Conservation (phyloP, 441 rosid species). For the Rhodomyrtus psidioides region DNA sequence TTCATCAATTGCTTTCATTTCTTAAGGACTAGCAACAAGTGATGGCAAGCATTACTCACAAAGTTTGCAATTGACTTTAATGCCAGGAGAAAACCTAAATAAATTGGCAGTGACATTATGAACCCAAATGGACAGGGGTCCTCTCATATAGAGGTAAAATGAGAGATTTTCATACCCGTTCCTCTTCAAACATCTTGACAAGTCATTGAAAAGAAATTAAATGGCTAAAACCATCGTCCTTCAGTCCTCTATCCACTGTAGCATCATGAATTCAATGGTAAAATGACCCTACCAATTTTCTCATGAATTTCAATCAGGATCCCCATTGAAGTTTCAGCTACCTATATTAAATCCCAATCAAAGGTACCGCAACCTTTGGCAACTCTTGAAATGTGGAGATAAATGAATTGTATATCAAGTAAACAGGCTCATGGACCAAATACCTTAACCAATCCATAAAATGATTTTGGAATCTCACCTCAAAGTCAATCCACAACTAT, state of each 20-base stretch:
- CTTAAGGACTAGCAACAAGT: neutral
- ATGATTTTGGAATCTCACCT: neutral
- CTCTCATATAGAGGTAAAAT: neutral
- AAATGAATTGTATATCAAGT: neutral
- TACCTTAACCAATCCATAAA: neutral
- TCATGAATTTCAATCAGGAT: neutral
- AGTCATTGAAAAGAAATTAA: neutral
- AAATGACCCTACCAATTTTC: neutral
- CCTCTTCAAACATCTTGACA: neutral
- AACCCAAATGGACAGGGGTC: neutral
- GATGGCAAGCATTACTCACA: neutral
- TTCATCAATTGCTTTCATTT: neutral
- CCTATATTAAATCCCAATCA: neutral
- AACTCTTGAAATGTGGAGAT: neutral
- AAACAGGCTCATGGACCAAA: neutral
- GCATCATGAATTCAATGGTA: neutral
- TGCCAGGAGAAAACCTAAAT: neutral
- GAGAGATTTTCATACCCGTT: neutral
- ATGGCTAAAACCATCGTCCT: neutral
- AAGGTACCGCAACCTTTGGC: neutral
- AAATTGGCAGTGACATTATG: neutral
- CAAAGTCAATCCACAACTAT: neutral
- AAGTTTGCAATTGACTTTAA: neutral
- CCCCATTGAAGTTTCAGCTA: neutral
- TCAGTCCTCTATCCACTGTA: neutral